Evolutionary conservation across 2,329 filamentous ascomycete species (phyloP).

Genomic region (Didymella keratinophila): DNA sequence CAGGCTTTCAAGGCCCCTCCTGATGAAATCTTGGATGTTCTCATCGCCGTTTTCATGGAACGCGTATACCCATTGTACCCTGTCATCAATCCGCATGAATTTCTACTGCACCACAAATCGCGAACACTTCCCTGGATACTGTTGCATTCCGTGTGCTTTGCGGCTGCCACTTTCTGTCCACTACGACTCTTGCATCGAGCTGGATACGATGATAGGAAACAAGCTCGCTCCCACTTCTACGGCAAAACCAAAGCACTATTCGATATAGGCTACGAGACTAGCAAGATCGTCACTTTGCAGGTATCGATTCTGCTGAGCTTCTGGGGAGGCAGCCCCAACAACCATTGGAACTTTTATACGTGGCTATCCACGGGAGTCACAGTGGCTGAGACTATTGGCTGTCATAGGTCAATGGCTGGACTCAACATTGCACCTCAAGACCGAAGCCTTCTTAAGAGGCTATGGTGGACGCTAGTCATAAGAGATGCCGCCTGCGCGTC

Average conservation of each 20-base stretch:
- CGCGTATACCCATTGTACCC: constrained; percentile 12
- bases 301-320: constrained; percentile 7
- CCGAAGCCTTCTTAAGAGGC: constrained; percentile 11
- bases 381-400: constrained; percentile 14
- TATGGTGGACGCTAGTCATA: constrained; percentile 15
- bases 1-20: constrained; percentile 13
- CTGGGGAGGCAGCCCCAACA: constrained; percentile 17
- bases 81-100: constrained; percentile 7
- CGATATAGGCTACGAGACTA: constrained; percentile 15
- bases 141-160: constrained; percentile 8
- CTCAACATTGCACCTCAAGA: constrained; percentile 15
- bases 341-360: constrained; percentile 20
- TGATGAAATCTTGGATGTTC: background rate
- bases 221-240: constrained; percentile 9
- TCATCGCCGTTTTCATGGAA: constrained; percentile 13
- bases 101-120: background rate
- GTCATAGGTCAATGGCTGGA: constrained; percentile 14
- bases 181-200: constrained; percentile 9
- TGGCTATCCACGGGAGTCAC: constrained; percentile 16
- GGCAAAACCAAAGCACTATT: constrained; percentile 11
- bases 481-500: constrained; percentile 15
- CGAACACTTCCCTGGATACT: constrained; percentile 12
- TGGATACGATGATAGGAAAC: constrained; percentile 8
- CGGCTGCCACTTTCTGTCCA: constrained; percentile 17
- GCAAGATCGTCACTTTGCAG: constrained; percentile 11